Evolutionary conservation across 1,284 basidiomycete genomes (phyloP), one percentile per base, ranked within the genome.

Genomic region (Heliocybe sulcata): DNA sequence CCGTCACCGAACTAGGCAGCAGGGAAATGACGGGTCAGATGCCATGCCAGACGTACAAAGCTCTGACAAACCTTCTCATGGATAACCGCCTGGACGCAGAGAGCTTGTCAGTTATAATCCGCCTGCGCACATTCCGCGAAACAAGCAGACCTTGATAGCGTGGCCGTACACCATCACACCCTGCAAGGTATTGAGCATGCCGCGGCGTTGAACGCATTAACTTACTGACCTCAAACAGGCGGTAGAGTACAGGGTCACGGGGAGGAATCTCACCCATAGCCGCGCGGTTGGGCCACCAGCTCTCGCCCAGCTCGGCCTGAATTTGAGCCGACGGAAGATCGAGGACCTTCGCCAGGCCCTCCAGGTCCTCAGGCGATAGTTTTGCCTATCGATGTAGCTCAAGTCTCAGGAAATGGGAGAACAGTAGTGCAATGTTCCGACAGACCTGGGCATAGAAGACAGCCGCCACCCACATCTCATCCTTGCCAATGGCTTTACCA

Each of bases 401-500:
- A 25, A 53, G 42, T 33, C 8, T 20, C 23, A 29, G 22, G 35
- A 8, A 19, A 26, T 20, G 35, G 52, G 48, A 49, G 51, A 62
- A 6, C 4, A 6, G 12, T 6, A 4, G 47, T 4, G 47, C 6
- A 4, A 4, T 31, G 4, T 31, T 4, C 9, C 4, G 47, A 49
- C 74, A 27, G 57, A 85, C 87, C 74, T 93, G 90, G 8, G 88
- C 92, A 62, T 92, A 94, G 71, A 94, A 92, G 42, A 88, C 79
- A 0, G 91, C 82, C 1, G 92, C 92, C n/a, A 92, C 80, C 90
- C 90, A 95, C 35, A 94, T 80, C 68, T 95, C 92, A 62, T 91
- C 87, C 63, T 80, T 83, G n/a, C 79, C 81, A 56, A 94, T 77
- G 12, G 74, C 74, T 57, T 84, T 75, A 3, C 80, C 88, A 59